Evolutionary conservation across 768 basidiomycete species (phyloP).

Genomic region (Fomitopsis pulvina): DNA sequence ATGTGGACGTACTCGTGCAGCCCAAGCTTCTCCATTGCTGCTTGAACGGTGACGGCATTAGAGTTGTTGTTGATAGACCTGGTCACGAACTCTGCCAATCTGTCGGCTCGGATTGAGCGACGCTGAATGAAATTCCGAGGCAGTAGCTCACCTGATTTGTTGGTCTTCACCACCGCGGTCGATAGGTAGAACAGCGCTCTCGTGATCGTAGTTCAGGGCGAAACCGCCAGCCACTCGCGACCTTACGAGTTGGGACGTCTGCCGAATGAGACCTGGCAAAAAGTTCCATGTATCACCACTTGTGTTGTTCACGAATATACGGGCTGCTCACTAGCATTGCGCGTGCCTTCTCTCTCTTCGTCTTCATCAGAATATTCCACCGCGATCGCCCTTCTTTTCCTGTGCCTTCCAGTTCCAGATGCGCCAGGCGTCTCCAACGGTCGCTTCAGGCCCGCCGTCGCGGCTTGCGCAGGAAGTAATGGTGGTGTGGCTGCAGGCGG

Average conservation of each 20-base stretch:
- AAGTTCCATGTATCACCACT: background rate
- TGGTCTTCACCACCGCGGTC: constrained; percentile 59
- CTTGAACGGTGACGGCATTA: constrained; percentile 44
- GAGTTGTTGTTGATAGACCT: constrained; percentile 51
- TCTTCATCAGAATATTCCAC: background rate
- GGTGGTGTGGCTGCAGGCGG: background rate
- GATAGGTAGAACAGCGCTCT: constrained; percentile 40
- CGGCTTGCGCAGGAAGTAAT: background rate
- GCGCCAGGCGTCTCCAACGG: background rate
- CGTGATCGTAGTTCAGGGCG: constrained; percentile 41
- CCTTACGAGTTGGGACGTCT: constrained; percentile 1
- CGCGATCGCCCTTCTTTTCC: background rate
- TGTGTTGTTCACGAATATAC: background rate
- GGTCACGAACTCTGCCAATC: constrained; percentile 59
- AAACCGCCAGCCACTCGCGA: constrained; percentile 25
- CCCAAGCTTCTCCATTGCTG: constrained; percentile 46
- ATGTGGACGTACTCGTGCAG: constrained; percentile 35
- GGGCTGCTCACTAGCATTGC: background rate
- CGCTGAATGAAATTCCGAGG: background rate
- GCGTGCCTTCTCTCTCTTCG: background rate
- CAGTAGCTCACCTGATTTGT: constrained; percentile 31
- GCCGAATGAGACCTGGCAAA: background rate
- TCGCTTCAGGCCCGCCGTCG: background rate
- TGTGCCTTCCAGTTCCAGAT: constrained; percentile 3
- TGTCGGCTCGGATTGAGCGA: too few relatives aligned